Evolutionary conservation across 208 protist species (phyloP).

Genomic region (Acanthamoeba quina): DNA sequence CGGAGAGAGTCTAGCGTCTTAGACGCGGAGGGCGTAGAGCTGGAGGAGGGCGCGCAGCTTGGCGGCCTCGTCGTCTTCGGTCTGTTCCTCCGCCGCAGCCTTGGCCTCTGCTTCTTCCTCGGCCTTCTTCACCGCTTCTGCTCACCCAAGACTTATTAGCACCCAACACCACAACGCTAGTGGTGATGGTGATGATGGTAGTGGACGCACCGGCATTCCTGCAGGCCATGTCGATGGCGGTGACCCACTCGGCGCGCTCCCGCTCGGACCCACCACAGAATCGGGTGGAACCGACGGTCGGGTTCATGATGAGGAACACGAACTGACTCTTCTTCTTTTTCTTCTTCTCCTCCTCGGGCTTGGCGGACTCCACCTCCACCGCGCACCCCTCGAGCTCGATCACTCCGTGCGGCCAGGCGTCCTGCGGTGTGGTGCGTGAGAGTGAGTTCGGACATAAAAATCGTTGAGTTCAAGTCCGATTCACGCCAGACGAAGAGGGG

Average conservation of each 20-base stretch:
- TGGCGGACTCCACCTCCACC: conserved; percentile 9
- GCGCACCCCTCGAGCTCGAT: conserved; percentile 38
- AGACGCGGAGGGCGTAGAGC: conserved; percentile 27
- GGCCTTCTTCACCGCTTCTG: conserved; percentile 1
- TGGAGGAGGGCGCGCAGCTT: conserved; percentile 38
- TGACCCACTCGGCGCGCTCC: conserved; percentile 30
- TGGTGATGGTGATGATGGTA: no score
- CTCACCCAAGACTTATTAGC: neutral
- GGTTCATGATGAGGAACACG: conserved; percentile 51
- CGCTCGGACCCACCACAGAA: conserved; percentile 9
- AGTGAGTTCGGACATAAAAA: no score
- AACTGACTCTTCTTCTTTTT: conserved; percentile 53
- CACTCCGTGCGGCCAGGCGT: conserved; percentile 45
- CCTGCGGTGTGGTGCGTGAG: neutral
- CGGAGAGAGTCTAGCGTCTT: no score
- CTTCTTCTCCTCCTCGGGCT: conserved; percentile 46
- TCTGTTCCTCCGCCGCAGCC: conserved; percentile 19
- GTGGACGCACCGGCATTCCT: conserved; percentile 6
- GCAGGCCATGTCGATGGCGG: conserved; percentile 18
- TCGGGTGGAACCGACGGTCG: neutral
- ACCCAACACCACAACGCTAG: no score
- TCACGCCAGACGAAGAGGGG: neutral
- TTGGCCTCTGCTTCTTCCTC: conserved; percentile 35
- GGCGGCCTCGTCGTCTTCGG: conserved; percentile 20
- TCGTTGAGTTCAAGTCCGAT: neutral